Base-by-base conservation (phyloP, 768 basidiomycete genomes). In the Tulasnella sp. region DNA sequence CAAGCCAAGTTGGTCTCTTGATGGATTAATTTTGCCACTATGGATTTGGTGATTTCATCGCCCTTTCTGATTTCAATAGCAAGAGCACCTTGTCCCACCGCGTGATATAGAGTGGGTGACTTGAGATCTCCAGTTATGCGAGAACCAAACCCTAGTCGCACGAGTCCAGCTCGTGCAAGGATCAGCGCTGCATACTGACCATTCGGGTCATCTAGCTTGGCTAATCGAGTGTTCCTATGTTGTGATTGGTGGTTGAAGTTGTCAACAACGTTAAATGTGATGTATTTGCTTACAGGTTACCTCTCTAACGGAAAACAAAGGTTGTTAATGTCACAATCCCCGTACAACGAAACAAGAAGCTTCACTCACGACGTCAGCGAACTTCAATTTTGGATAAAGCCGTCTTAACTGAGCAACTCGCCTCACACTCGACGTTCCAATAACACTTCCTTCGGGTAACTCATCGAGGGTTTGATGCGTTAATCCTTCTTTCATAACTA, bases 351-450 rank as follows among this genome's bases (percentile, higher is more conserved):
- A 22, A 37, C 3, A 31, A 15, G 29, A 16, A 22, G n/a, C n/a
- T n/a, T n/a, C n/a, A 77, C 90, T 67, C 66, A 95, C 91, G 62
- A 91, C 81, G 60, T 96, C 91, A 64, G 80, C 67, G 64, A 95
- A 95, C 48, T 75, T 71, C 47, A 99, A 69, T 40, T 71, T 65
- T 0, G 87, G 86, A 65, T 77, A 92, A 48, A 70, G 74, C 58
- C 83, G 73, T 66, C 79, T 81, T 55, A 98, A 63, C 64, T 96
- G 92, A 5, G 95, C 93, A 25, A 93, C 81, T 53, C 95, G 69
- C 45, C 95, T 74, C 28, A 99, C 88, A 65, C 87, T 91, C 59
- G 88, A 88, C 37, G 95, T 96, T 12, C 95, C 95, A n/a, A 99
- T 78, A 7, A 92, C 83, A 58, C 81, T 83, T 8, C 90, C 91